Evolutionary conservation across 1,139 yeast species (phyloP).

Genomic region (Scheffersomyces segobiensis): DNA sequence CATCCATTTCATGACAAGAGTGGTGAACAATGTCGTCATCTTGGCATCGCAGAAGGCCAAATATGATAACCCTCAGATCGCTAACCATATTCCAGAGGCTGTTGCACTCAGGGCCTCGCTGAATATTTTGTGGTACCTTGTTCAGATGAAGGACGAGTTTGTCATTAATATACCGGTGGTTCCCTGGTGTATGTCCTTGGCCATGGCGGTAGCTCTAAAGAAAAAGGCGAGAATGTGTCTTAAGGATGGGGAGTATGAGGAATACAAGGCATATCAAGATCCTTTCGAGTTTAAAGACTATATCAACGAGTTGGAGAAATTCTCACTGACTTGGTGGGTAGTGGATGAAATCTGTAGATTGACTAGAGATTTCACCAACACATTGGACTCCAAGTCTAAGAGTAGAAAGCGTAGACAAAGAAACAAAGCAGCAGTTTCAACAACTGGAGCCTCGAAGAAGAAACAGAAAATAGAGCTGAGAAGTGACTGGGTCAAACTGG

Average conservation of each 20-base stretch:
- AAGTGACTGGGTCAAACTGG: neutral
- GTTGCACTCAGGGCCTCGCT: conserved; percentile 23
- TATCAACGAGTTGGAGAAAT: conserved; percentile 21
- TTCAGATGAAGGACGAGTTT: conserved; percentile 18
- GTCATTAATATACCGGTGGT: conserved; percentile 27
- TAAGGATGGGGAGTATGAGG: conserved; percentile 4
- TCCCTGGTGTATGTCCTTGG: conserved; percentile 28
- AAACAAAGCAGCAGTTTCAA: conserved; percentile 2
- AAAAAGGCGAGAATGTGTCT: conserved; percentile 11
- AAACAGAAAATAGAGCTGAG: neutral
- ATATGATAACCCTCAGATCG: conserved; percentile 23
- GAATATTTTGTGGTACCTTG: conserved; percentile 28
- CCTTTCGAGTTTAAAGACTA: conserved; percentile 18
- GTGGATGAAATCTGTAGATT: conserved; percentile 30
- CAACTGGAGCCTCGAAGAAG: neutral
- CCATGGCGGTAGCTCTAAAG: conserved; percentile 20
- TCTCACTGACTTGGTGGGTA: conserved; percentile 28
- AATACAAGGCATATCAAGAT: conserved; percentile 1
- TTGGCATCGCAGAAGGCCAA: conserved; percentile 28
- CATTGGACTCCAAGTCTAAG: conserved; percentile 14
- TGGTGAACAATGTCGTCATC: conserved; percentile 28
- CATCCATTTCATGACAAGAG: conserved; percentile 24
- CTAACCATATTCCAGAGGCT: conserved; percentile 25
- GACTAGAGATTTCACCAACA: conserved; percentile 22
- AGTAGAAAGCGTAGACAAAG: conserved; percentile 5